Base-by-base conservation (phyloP, 345 rosid species). In the Citrus unshiu region DNA sequence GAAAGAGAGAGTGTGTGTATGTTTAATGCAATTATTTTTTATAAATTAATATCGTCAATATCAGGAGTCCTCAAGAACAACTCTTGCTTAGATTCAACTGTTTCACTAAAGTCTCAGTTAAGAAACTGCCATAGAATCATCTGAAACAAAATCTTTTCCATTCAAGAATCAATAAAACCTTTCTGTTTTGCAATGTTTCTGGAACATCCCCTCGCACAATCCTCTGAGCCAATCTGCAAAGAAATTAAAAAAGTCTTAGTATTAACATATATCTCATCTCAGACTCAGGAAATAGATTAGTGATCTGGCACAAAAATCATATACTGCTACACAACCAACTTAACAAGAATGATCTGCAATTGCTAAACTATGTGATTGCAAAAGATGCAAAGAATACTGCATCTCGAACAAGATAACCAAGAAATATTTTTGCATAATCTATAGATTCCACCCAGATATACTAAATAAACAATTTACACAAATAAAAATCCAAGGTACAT, bases 131-230 rank as follows among this genome's bases (percentile, higher is more conserved):
- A 40, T 27, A 62, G 25, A 19, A 61, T 16, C 39, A 62, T 19
- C 22, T 40, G 57, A 37, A 59, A 21, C 74, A 67, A 68, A 68
- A 4, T 27, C 0, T 37, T 39, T 25, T 61, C 24, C 27, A 21
- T 37, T 57, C 35, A 10, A 74, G 74, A 37, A 74, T 29, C 18
- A 46, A 16, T 63, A 68, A 25, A 66, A 92, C 97, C 97, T 87
- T 90, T 54, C 94, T 79, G 62, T 93, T 90, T 78, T 84, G 63
- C 77, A 93, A 79, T n/a, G 97, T 92, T 82, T 95, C 95, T 9
- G 92, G 98, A 84, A 93, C 98, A 84, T 93, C 98, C 68, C 98
- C 97, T 49, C 94, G 80, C 57, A 93, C 92, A 79, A 93, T 95
- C 75, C 95, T 85, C 70, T 93, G 97, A 21, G 92, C 94, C 79